Evolutionary conservation across 2,329 filamentous ascomycete genomes (phyloP).

Genomic region (Claviceps spartinae): DNA sequence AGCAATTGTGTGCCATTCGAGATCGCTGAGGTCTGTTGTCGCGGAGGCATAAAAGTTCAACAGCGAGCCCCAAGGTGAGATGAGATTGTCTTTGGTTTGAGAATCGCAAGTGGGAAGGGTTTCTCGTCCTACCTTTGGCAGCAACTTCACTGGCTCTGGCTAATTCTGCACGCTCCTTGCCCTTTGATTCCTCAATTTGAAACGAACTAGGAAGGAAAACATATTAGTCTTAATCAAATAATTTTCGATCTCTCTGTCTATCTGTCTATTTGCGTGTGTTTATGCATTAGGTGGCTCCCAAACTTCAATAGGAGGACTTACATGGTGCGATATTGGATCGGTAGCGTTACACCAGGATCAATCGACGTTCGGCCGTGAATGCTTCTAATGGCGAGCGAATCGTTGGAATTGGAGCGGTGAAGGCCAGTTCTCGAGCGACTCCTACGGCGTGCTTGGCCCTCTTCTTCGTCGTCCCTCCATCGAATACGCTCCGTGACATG

Average conservation of each 20-base stretch:
- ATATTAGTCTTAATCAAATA: background rate
- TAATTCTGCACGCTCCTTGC: constrained; percentile 26
- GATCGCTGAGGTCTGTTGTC: constrained; percentile 39
- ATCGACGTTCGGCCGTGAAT: constrained; percentile 17
- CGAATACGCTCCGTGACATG: constrained; percentile 17
- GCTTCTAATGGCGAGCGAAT: constrained; percentile 29
- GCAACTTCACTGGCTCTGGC: constrained; percentile 28
- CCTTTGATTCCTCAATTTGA: constrained; percentile 41
- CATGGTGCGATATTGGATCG: constrained; percentile 42
- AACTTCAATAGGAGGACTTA: constrained; percentile 19
- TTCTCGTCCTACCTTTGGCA: constrained; percentile 24
- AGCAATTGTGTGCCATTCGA: constrained; percentile 55
- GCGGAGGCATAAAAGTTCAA: background rate
- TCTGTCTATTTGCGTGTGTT: background rate
- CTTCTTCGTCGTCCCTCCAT: constrained; percentile 25
- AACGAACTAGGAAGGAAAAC: constrained; percentile 24
- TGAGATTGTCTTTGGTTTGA: background rate
- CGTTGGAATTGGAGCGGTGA: constrained; percentile 16
- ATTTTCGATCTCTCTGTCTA: background rate
- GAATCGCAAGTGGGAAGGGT: background rate
- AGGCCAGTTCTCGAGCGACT: constrained; percentile 8
- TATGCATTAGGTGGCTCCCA: background rate
- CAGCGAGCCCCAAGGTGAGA: background rate
- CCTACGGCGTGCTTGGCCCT: constrained; percentile 9
- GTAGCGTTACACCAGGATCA: constrained; percentile 21